Conservation (phyloP, 2,329 filamentous ascomycete species). For the Stylonectria norvegica region DNA sequence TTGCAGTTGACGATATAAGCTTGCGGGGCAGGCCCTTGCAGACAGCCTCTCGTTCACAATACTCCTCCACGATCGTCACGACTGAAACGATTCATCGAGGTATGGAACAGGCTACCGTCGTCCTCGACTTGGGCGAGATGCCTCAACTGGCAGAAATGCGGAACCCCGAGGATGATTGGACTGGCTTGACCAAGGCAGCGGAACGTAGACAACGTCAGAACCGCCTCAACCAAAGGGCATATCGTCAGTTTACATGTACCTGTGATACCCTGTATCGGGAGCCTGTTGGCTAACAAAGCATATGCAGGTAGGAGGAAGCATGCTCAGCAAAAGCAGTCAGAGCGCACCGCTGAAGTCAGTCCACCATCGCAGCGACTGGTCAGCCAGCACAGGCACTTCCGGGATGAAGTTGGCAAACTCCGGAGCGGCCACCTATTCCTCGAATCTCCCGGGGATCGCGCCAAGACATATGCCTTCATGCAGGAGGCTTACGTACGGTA, state of each 20-base stretch:
- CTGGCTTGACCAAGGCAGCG: slow-evolving; percentile 18
- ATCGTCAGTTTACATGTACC: slow-evolving; percentile 18
- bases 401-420: neutral
- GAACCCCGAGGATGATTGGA: slow-evolving; percentile 23
- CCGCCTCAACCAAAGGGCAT: slow-evolving; percentile 23
- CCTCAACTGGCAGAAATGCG: slow-evolving; percentile 15
- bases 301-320: slow-evolving; percentile 16
- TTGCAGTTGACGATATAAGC: no score
- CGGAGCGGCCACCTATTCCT: slow-evolving; percentile 6
- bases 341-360: no score
- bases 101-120: neutral
- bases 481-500: slow-evolving; percentile 19
- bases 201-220: slow-evolving; percentile 24
- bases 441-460: slow-evolving; percentile 7
- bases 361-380: neutral
- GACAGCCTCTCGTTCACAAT: no score
- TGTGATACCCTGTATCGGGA: no score
- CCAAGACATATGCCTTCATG: slow-evolving; percentile 17
- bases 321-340: neutral
- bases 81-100: no score
- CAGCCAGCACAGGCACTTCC: slow-evolving; percentile 1
- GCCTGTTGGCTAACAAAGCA: neutral
- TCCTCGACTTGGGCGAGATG: slow-evolving; percentile 4
- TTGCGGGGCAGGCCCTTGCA: no score
- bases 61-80: no score